A percentile compares a stretch with the other conserved stretches of the same genome.
These are phyloP conservation scores for Lactarius sp. DNA, from an alignment of 768 basidiomycete species.

Conservation along the genomic window DNA sequence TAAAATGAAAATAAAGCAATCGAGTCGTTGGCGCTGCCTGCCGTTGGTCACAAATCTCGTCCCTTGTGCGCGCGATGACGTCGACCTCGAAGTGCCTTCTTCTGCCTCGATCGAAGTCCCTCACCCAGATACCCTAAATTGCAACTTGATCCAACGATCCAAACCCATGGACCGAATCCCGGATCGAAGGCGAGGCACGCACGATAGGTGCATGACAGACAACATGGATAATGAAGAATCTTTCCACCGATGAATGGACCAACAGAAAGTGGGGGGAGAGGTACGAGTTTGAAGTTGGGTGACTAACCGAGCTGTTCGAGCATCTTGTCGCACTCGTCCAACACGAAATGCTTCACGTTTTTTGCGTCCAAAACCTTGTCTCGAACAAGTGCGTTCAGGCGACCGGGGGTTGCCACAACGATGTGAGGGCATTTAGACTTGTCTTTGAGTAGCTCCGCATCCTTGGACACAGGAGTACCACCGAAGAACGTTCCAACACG, in stretches of 20 bases:
- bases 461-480: conserved; percentile 90
- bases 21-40: conserved; percentile 16
- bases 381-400: conserved; percentile 89
- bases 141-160: conserved; percentile 19
- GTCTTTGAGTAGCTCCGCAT: conserved; percentile 89
- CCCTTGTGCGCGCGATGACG: conserved; percentile 8
- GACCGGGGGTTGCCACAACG: conserved; percentile 96
- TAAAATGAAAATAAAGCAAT: conserved; percentile 28
- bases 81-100: conserved; percentile 24
- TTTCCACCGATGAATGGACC: conserved; percentile 28
- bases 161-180: conserved; percentile 27
- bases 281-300: conserved; percentile 67
- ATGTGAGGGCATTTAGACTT: conserved; percentile 98
- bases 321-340: conserved; percentile 99
- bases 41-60: conserved; percentile 15
- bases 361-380: conserved; percentile 95
- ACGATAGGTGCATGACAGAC: conserved; percentile 29
- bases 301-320: conserved; percentile 99
- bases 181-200: conserved; percentile 23
- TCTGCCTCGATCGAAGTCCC: conserved; percentile 13
- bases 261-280: conserved; percentile 32
- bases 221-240: conserved; percentile 50
- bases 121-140: conserved; percentile 9
- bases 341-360: conserved; percentile 97
- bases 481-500: conserved; percentile 98